Conservation (phyloP, 768 basidiomycete genomes). For the Crepidotus variabilis region DNA sequence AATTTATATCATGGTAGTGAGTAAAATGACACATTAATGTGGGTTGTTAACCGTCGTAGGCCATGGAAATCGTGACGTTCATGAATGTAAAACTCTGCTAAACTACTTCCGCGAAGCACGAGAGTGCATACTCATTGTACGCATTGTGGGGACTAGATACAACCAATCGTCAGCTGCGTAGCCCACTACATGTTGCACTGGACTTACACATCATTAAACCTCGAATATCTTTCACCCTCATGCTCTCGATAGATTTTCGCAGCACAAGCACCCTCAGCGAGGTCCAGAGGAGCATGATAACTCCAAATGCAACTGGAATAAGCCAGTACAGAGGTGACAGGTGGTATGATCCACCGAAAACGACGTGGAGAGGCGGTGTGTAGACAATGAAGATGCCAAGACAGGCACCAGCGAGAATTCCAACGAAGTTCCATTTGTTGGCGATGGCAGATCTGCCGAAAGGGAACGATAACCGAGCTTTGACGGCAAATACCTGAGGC, state of each 20-base stretch:
- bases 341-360: conserved; percentile 58
- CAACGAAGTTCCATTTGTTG: conserved; percentile 63
- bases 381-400: conserved; percentile 69
- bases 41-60: no score
- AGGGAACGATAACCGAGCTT: conserved; percentile 59
- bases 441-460: conserved; percentile 53
- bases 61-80: no score
- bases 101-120: conserved; percentile 21
- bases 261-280: conserved; percentile 55
- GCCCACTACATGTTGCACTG: not conserved
- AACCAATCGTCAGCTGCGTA: conserved; percentile 9
- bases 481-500: conserved; percentile 58
- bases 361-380: conserved; percentile 64
- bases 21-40: no score
- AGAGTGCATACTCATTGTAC: conserved; percentile 59
- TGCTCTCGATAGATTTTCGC: conserved; percentile 49
- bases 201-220: conserved; percentile 71
- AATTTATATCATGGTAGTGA: no score
- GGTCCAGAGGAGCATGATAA: conserved; percentile 52
- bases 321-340: conserved; percentile 68
- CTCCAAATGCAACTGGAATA: conserved; percentile 58
- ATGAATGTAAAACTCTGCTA: not conserved
- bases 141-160: conserved; percentile 55
- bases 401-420: conserved; percentile 57
- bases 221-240: conserved; percentile 60